Percentiles rank a stretch among this genome's conserved stretches.
Evolutionary conservation across 805 yeast genomes (phyloP).

Genomic region (Zygotorulaspora chibaensis): DNA sequence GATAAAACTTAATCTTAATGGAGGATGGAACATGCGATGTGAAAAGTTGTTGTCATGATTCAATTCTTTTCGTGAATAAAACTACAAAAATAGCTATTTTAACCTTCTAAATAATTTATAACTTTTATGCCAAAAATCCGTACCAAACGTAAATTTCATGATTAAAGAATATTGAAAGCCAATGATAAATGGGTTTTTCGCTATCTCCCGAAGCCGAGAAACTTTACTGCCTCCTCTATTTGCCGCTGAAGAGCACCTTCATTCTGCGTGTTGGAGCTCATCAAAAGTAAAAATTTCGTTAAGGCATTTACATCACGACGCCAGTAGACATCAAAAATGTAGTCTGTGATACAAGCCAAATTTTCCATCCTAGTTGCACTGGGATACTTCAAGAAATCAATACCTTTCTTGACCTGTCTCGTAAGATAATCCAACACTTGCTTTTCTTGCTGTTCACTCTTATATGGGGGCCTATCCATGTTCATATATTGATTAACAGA

Average conservation of each 20-base stretch:
- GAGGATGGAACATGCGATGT: too few relatives aligned
- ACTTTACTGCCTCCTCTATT: conserved; percentile 26
- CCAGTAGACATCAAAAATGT: conserved; percentile 38
- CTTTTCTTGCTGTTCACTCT: conserved; percentile 5
- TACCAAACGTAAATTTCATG: not conserved
- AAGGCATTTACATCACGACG: conserved; percentile 26
- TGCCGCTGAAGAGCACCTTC: conserved; percentile 27
- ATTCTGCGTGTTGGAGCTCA: conserved; percentile 21
- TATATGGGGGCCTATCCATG: not conserved
- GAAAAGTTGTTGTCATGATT: not conserved
- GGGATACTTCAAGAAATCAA: conserved; percentile 35
- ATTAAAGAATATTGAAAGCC: not conserved
- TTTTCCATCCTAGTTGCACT: conserved; percentile 34
- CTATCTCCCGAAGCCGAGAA: conserved; percentile 24
- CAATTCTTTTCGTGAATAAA: not conserved
- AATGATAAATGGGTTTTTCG: not conserved
- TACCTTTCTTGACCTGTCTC: conserved; percentile 28
- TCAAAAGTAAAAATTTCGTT: conserved; percentile 19
- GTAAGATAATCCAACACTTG: conserved; percentile 24
- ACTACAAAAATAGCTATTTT: not conserved
- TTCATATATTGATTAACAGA: not conserved
- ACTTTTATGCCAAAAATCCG: not conserved
- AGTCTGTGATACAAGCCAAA: conserved; percentile 33
- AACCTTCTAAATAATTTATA: not conserved
- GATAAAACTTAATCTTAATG: not conserved